Base-by-base conservation (phyloP, 345 rosid species). In the Chamaenerion angustifolium region DNA sequence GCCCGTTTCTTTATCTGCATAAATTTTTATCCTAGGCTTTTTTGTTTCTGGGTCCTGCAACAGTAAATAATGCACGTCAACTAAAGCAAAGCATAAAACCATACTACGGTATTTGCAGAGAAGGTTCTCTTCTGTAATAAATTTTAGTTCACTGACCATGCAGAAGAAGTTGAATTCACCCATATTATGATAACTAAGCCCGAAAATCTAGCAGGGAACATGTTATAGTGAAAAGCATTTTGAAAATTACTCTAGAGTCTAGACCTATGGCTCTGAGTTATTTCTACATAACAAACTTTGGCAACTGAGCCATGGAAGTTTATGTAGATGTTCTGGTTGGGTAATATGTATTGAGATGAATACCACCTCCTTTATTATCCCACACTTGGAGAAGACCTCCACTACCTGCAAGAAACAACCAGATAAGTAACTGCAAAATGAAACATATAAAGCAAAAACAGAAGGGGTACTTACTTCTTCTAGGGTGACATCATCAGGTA, bases 331-430 rank as follows among this genome's bases (percentile, higher is more conserved):
- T 16, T 18, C 18, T n/a, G n/a, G n/a, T 31, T 11, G 48, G 19
- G 53, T 19, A 46, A 14, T 13, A 27, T 17, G 35, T 52, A 16
- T 43, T 31, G 16, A 10, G 58, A 48, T 43, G 19, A 21, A 41
- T 47, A 51, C 48, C 76, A 88, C 99, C 95, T 88, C 99, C 64
- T 88, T 93, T 57, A 93, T 82, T 68, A 88, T 77, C 57, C 99
- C 96, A 54, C 99, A 93, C 76, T 93, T 93, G 64, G 95, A 80
- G 61, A 93, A 93, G 58, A 76, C 88, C 76, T 80, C 94, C 54
- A 67, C 86, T 59, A 93, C 69, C 96, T 93, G 88, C 69, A 45
- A 58, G 23, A 52, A 4, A 59, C 48, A 60, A 51, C 51, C 57
- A 12, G 16, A 58, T 14, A 59, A 66, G 44, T 65, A 59, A 66